Evolutionary conservation across 2,329 filamentous ascomycete species (phyloP).

Genomic region (Metarhizium robertsii): DNA sequence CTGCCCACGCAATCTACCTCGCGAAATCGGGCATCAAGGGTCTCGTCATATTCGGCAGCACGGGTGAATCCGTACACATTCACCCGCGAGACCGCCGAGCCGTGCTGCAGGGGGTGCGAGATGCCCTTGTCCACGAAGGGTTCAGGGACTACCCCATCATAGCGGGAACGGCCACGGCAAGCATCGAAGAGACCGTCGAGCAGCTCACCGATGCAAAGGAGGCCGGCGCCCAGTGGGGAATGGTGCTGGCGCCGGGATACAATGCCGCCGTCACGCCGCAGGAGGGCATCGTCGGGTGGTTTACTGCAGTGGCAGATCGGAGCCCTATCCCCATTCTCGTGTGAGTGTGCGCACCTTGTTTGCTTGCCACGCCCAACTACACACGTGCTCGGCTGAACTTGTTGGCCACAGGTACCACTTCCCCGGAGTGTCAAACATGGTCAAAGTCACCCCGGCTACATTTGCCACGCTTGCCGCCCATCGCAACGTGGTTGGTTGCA

Average conservation of each 20-base stretch:
- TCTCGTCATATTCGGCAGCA: slow-evolving; percentile 53
- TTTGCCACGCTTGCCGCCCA: slow-evolving; percentile 49
- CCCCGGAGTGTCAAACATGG: slow-evolving; percentile 57
- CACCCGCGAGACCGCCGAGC: slow-evolving; percentile 45
- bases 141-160: slow-evolving; percentile 52
- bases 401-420: slow-evolving; percentile 45
- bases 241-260: slow-evolving; percentile 51
- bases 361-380: too few relatives aligned
- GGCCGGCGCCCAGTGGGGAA: slow-evolving; percentile 50
- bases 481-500: slow-evolving; percentile 59
- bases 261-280: slow-evolving; percentile 46
- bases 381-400: too few relatives aligned
- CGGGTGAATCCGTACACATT: slow-evolving; percentile 55
- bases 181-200: slow-evolving; percentile 51
- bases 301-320: slow-evolving; percentile 45
- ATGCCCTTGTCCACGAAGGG: slow-evolving; percentile 44
- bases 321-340: slow-evolving; percentile 50
- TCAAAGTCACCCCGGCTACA: slow-evolving; percentile 48
- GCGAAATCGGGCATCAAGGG: slow-evolving; percentile 50
- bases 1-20: slow-evolving; percentile 49
- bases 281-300: slow-evolving; percentile 49
- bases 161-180: slow-evolving; percentile 51
- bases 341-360: slow-evolving; percentile 23
- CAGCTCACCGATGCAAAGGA: slow-evolving; percentile 45
- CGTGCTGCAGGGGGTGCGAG: slow-evolving; percentile 45